Conservation (phyloP, 805 yeast species). For the Hanseniaspora clermontiae region DNA sequence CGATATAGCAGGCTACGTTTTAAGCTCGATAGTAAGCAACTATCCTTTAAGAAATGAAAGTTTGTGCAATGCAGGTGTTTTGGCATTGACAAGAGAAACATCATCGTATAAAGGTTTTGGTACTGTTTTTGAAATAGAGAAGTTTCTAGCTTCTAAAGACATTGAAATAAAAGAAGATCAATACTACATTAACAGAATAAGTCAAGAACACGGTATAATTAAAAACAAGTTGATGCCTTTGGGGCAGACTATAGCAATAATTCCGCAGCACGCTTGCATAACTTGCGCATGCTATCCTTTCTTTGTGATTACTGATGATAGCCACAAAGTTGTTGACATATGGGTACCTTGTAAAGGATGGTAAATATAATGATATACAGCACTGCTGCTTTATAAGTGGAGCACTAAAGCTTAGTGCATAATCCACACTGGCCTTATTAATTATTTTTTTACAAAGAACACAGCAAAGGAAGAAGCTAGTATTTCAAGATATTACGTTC, state of each 20-base stretch:
- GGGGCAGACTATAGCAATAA: constrained; percentile 43
- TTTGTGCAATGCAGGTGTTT: constrained; percentile 59
- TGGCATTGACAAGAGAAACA: constrained; percentile 58
- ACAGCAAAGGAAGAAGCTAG: neutral
- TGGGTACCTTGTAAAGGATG: constrained; percentile 55
- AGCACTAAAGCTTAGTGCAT: constrained; percentile 30
- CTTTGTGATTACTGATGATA: constrained; percentile 42
- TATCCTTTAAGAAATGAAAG: constrained; percentile 45
- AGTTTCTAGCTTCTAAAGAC: constrained; percentile 21
- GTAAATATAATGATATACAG: constrained; percentile 23
- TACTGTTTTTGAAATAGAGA: constrained; percentile 14
- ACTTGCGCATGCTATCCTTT: constrained; percentile 50
- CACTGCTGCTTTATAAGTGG: constrained; percentile 29
- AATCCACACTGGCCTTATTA: no score
- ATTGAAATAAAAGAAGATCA: constrained; percentile 27
- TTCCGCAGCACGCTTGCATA: constrained; percentile 66
- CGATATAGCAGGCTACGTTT: constrained; percentile 39
- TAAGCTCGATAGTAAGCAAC: constrained; percentile 46
- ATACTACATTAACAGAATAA: constrained; percentile 56
- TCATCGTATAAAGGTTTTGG: constrained; percentile 49
- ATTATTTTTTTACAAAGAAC: neutral
- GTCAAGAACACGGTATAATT: constrained; percentile 72
- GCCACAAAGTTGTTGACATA: constrained; percentile 41
- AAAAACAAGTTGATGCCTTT: constrained; percentile 29
- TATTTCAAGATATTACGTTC: neutral